phyloP scores from a whole-genome alignment of 495 filamentous ascomycete genomes.

The Aspergillus bridgeri region DNA sequence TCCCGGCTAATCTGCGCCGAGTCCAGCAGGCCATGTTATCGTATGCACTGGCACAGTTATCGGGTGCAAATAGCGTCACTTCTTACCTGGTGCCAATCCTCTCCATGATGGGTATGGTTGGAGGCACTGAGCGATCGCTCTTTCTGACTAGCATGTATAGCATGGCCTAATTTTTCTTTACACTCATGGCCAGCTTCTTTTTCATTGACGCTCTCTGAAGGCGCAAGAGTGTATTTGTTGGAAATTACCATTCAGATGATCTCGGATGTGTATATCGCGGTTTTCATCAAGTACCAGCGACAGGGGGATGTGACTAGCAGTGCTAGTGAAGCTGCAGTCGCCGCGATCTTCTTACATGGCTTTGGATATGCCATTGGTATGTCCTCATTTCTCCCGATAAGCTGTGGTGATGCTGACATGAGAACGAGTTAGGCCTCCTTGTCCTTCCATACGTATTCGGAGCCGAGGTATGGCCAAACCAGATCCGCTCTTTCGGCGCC shows the following conservation, averaged over 20 bases:
- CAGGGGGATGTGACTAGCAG: neutral
- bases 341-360: neutral
- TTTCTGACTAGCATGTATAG: neutral
- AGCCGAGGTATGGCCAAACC: neutral
- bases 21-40: neutral
- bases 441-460: neutral
- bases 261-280: neutral
- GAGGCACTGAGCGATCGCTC: neutral
- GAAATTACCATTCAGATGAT: neutral
- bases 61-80: neutral
- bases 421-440: neutral
- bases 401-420: neutral
- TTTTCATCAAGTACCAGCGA: neutral
- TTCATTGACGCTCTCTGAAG: neutral
- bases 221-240: neutral
- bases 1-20: neutral
- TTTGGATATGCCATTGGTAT: neutral
- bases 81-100: neutral
- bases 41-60: neutral
- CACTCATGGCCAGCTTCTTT: neutral
- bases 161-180: neutral
- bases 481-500: neutral
- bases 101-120: neutral
- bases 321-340: neutral
- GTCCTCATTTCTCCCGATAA: too few relatives aligned